Conservation (phyloP, 1,284 basidiomycete genomes). For the Pseudozyma tsukubaensis region DNA sequence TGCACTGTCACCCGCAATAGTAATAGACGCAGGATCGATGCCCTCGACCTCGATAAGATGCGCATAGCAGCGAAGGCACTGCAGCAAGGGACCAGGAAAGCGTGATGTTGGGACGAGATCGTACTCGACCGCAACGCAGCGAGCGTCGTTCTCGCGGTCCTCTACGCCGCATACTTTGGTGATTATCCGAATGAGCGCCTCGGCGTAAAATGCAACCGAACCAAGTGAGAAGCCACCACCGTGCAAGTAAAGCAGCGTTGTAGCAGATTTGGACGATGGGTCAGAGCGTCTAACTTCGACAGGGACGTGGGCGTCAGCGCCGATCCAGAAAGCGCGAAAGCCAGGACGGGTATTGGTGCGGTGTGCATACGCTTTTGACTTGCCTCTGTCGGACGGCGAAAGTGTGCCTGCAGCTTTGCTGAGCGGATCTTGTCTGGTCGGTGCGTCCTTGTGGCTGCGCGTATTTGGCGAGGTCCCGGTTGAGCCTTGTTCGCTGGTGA, state of each 20-base stretch:
- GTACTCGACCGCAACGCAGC: slow-evolving; percentile 67
- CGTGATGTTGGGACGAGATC: slow-evolving; percentile 59
- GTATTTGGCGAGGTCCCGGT: not conserved
- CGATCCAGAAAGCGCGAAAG: slow-evolving; percentile 65
- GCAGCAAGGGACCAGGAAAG: slow-evolving; percentile 61
- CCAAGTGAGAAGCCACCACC: slow-evolving; percentile 67
- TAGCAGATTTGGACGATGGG: slow-evolving; percentile 36
- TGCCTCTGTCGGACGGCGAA: slow-evolving; percentile 2
- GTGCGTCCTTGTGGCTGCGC: not conserved
- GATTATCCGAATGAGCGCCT: slow-evolving; percentile 64
- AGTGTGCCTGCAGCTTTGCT: slow-evolving; percentile 4
- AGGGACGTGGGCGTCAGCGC: slow-evolving; percentile 46
- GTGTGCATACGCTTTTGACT: not conserved
- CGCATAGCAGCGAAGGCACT: slow-evolving; percentile 66
- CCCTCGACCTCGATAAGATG: slow-evolving; percentile 65
- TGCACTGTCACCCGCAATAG: slow-evolving; percentile 66
- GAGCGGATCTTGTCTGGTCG: slow-evolving; percentile 3
- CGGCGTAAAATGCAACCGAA: slow-evolving; percentile 67
- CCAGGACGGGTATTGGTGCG: slow-evolving; percentile 20
- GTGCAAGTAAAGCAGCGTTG: slow-evolving; percentile 64
- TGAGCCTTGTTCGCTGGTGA: slow-evolving; percentile 26
- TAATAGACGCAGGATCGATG: slow-evolving; percentile 56
- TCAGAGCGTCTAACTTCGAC: slow-evolving; percentile 40
- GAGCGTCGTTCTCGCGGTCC: slow-evolving; percentile 40
- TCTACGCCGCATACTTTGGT: slow-evolving; percentile 52